Conservation (phyloP, 805 yeast species). For the Candida sphagnicola region DNA sequence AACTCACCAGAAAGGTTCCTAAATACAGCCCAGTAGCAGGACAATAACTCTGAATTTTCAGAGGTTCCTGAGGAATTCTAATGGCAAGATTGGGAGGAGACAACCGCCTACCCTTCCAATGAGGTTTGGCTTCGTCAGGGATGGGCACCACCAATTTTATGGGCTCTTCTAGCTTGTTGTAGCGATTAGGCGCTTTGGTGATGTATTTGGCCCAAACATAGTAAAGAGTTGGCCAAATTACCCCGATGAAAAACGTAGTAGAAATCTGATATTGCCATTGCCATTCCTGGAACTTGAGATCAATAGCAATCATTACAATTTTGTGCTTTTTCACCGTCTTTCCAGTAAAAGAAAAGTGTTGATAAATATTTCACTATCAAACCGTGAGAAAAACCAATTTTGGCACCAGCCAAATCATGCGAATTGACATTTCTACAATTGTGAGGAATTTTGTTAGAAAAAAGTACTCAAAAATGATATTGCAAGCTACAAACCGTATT, state of each 20-base stretch:
- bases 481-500: background rate
- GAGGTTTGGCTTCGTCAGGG: constrained; percentile 78
- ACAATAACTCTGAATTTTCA: constrained; percentile 76
- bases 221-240: constrained; percentile 32
- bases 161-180: constrained; percentile 41
- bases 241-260: constrained; percentile 39
- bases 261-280: constrained; percentile 45
- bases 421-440: background rate
- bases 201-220: constrained; percentile 34
- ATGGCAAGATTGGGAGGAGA: constrained; percentile 55
- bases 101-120: constrained; percentile 87
- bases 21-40: constrained; percentile 94
- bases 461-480: background rate
- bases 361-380: background rate
- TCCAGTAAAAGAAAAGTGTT: background rate
- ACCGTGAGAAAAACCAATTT: background rate
- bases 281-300: constrained; percentile 34
- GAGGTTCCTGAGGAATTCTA: constrained; percentile 57
- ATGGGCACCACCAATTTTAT: constrained; percentile 49
- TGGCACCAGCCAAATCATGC: background rate
- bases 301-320: constrained; percentile 37
- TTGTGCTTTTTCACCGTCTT: background rate
- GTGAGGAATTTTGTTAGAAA: background rate
- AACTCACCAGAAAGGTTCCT: constrained; percentile 64
- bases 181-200: constrained; percentile 34